Conservation (phyloP, 1,284 basidiomycete genomes). For the Cryptococcus sp. region DNA sequence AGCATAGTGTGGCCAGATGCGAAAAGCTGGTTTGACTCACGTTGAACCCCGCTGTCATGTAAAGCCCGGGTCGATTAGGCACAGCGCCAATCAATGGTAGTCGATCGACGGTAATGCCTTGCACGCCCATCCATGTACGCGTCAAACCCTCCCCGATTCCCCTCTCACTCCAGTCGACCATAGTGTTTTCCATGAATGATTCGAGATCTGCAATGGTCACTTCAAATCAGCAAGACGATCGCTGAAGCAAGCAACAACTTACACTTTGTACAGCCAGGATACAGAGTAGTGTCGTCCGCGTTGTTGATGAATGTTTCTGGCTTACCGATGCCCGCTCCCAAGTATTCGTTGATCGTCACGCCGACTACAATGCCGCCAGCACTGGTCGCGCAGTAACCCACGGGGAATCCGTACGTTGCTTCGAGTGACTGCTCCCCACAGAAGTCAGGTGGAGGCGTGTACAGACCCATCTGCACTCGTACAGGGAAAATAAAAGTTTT, state of each 20-base stretch:
- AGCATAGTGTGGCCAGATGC: background rate
- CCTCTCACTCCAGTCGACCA: conserved; percentile 27
- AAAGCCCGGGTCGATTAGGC: conserved; percentile 19
- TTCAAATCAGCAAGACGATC: background rate
- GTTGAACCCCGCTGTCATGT: conserved; percentile 18
- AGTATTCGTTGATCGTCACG: conserved; percentile 3
- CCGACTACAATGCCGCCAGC: conserved; percentile 25
- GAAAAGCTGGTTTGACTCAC: conserved; percentile 3
- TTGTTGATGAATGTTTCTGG: conserved; percentile 11
- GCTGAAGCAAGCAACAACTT: background rate
- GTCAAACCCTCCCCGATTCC: conserved; percentile 26
- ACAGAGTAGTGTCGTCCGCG: conserved; percentile 17
- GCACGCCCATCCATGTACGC: conserved; percentile 30
- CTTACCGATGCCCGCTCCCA: conserved; percentile 1
- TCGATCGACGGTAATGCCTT: conserved; percentile 24
- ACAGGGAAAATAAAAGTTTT: conserved; percentile 8
- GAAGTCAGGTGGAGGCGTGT: conserved; percentile 18
- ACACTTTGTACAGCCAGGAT: conserved; percentile 3
- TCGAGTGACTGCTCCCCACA: conserved; percentile 14
- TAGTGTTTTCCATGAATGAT: conserved; percentile 16
- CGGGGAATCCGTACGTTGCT: conserved; percentile 16
- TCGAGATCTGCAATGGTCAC: background rate
- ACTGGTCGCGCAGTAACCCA: conserved; percentile 24
- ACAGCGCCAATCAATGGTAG: conserved; percentile 29
- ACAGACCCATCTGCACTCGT: conserved; percentile 14